phyloP scores from a whole-genome alignment of 176 grass and related monocot species.

The Musa beccarii region DNA sequence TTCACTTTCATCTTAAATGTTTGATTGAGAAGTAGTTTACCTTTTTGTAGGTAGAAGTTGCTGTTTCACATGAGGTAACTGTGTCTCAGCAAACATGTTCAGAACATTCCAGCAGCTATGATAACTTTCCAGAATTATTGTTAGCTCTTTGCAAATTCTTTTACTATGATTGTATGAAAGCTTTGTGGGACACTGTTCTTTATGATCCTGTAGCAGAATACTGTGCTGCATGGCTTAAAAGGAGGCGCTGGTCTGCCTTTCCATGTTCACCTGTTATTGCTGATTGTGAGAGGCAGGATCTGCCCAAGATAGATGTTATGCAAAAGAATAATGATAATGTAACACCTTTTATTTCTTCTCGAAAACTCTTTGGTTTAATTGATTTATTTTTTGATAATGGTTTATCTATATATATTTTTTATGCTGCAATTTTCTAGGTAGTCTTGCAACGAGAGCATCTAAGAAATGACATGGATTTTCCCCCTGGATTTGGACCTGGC shows the following conservation, averaged over 20 bases:
- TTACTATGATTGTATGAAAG: slow-evolving; percentile 74
- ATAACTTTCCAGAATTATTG: slow-evolving; percentile 41
- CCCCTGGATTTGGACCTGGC: slow-evolving; percentile 72
- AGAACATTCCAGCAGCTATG: slow-evolving; percentile 21
- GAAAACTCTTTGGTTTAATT: slow-evolving; percentile 1
- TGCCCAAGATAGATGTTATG: slow-evolving; percentile 25
- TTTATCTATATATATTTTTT: slow-evolving; percentile 21
- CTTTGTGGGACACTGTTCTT: slow-evolving; percentile 56
- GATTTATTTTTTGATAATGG: slow-evolving; percentile 7
- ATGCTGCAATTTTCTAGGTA: slow-evolving; percentile 32
- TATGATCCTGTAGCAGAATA: slow-evolving; percentile 52
- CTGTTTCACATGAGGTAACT: slow-evolving; percentile 22
- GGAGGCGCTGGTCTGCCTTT: slow-evolving; percentile 26
- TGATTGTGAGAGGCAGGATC: slow-evolving; percentile 21
- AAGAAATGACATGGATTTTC: slow-evolving; percentile 44
- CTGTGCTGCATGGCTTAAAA: slow-evolving; percentile 55
- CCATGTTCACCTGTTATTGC: slow-evolving; percentile 19
- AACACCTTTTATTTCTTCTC: background rate
- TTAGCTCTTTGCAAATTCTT: slow-evolving; percentile 40
- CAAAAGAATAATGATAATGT: slow-evolving; percentile 29
- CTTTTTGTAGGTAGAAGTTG: slow-evolving; percentile 21
- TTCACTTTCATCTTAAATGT: slow-evolving; percentile 16
- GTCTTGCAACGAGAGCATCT: slow-evolving; percentile 24
- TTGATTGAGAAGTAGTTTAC: slow-evolving; percentile 31
- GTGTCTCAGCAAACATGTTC: slow-evolving; percentile 9